phyloP scores from a whole-genome alignment of 306 rosid genomes.

The Albizia julibrissin region DNA sequence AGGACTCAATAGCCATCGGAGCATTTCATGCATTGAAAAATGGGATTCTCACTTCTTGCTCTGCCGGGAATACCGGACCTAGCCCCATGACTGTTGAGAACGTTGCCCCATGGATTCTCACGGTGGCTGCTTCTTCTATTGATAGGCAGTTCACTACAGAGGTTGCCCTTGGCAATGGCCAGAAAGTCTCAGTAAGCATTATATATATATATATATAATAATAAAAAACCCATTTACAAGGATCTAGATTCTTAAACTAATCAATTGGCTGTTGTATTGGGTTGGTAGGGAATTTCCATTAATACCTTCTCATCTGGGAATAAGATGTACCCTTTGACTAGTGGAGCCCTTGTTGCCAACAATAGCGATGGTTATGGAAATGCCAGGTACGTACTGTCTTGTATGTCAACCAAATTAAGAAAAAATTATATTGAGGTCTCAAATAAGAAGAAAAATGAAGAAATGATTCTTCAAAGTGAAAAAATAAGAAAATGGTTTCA shows the following conservation, averaged over 20 bases:
- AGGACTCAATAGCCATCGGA: slow-evolving; percentile 65
- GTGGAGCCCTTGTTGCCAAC: slow-evolving; percentile 63
- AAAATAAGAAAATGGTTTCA: too few species aligned
- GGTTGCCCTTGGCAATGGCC: slow-evolving; percentile 52
- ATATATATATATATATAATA: too few species aligned
- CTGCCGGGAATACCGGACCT: slow-evolving; percentile 73
- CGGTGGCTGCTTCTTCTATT: slow-evolving; percentile 64
- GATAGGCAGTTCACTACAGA: slow-evolving; percentile 60
- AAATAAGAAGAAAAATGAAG: too few species aligned
- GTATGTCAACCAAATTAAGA: background rate
- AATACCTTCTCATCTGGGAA: slow-evolving; percentile 65
- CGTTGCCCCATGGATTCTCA: slow-evolving; percentile 84
- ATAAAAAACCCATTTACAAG: background rate
- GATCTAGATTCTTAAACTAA: background rate
- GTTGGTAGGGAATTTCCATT: slow-evolving; percentile 64
- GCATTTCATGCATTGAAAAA: slow-evolving; percentile 64
- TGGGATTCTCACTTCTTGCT: slow-evolving; percentile 60
- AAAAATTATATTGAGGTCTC: too few species aligned
- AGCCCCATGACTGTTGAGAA: slow-evolving; percentile 49
- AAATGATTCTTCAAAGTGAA: too few species aligned
- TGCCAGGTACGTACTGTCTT: slow-evolving; percentile 45
- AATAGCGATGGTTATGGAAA: slow-evolving; percentile 33
- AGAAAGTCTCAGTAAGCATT: slow-evolving; percentile 45
- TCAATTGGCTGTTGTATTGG: background rate
- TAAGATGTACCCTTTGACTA: slow-evolving; percentile 66